Evolutionary conservation across 345 rosid genomes (phyloP).

Genomic region (Moricandia moricandioides): DNA sequence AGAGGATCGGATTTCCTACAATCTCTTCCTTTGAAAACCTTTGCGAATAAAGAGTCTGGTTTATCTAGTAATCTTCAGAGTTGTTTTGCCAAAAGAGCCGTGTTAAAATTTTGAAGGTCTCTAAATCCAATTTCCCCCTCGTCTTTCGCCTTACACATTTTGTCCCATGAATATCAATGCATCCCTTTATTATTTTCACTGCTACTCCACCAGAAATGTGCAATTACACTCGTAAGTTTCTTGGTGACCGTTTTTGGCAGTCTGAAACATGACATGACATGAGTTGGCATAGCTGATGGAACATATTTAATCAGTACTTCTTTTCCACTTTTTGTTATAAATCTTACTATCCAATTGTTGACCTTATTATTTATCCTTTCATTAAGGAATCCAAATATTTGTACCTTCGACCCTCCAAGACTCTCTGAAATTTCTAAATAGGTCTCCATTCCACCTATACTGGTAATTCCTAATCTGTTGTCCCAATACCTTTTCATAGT

Average conservation of each 20-base stretch:
- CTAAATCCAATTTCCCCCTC: background rate
- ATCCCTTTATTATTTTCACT: background rate
- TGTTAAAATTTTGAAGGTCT: no score
- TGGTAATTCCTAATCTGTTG: no score
- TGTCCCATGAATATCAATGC: background rate
- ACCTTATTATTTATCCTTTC: no score
- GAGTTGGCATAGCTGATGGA: background rate
- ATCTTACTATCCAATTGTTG: background rate
- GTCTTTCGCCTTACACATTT: background rate
- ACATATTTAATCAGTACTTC: background rate
- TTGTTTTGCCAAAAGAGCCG: background rate
- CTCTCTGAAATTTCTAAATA: no score
- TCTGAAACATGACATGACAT: background rate
- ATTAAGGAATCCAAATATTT: no score
- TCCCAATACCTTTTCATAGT: no score
- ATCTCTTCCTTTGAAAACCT: background rate
- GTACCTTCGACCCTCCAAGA: no score
- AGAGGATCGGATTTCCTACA: background rate
- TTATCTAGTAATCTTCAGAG: background rate
- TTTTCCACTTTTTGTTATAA: background rate
- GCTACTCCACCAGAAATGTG: background rate
- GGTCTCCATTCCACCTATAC: no score
- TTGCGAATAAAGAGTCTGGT: background rate
- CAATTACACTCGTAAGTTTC: background rate
- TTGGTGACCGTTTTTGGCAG: background rate